Evolutionary conservation across 768 basidiomycete genomes (phyloP).

Genomic region (Rhizopogon sp.): DNA sequence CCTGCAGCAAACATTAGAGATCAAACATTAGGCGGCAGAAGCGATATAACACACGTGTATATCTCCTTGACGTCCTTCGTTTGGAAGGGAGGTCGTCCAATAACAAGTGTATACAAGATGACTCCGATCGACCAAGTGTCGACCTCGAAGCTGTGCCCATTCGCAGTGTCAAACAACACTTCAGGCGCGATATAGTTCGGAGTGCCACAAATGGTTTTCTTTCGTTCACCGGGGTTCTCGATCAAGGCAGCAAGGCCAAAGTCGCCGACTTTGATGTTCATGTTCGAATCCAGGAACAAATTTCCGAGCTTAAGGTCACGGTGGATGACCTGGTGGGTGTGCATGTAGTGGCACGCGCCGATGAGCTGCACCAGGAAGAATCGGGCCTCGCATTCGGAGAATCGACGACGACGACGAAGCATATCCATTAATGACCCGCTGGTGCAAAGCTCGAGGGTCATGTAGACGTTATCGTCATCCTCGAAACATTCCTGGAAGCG

Average conservation of each 20-base stretch:
- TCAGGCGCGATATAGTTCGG: slow-evolving; percentile 99
- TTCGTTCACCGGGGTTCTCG: slow-evolving; percentile 92
- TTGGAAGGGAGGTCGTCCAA: slow-evolving; percentile 98
- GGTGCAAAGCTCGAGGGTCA: slow-evolving; percentile 90
- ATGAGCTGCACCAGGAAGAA: slow-evolving; percentile 93
- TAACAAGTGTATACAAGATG: slow-evolving; percentile 89
- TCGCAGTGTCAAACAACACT: slow-evolving; percentile 91
- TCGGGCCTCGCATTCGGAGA: slow-evolving; percentile 89
- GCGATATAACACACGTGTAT: slow-evolving; percentile 60
- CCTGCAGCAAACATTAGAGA: slow-evolving; percentile 31
- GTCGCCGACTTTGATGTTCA: slow-evolving; percentile 97
- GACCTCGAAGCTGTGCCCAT: slow-evolving; percentile 97
- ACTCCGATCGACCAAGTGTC: slow-evolving; percentile 98
- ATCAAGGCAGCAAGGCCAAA: slow-evolving; percentile 97
- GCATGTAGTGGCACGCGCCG: slow-evolving; percentile 97
- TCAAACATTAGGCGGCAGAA: background rate
- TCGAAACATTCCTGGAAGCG: slow-evolving; percentile 92
- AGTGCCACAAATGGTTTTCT: slow-evolving; percentile 99
- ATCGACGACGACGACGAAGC: slow-evolving; percentile 78
- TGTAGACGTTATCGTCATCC: slow-evolving; percentile 93
- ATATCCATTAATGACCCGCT: slow-evolving; percentile 91
- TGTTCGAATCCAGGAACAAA: slow-evolving; percentile 82
- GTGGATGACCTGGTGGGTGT: slow-evolving; percentile 93
- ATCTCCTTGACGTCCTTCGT: slow-evolving; percentile 97
- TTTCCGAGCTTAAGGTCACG: slow-evolving; percentile 97